phyloP scores from a whole-genome alignment of 768 basidiomycete species.

The Auriscalpium orientale region DNA sequence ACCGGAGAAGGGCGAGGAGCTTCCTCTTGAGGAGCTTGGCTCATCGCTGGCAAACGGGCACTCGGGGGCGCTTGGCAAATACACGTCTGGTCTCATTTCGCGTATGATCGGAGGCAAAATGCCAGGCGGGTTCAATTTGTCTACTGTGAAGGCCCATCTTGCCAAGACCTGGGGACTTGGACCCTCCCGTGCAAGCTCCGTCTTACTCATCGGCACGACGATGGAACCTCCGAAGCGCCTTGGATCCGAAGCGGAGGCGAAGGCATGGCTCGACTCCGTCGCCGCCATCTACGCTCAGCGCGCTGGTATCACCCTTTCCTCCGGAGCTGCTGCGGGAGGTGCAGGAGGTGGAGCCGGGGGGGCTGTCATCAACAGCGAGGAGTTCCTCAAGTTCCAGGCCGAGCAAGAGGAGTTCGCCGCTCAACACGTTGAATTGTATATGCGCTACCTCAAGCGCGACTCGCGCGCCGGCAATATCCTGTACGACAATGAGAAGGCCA shows the following conservation, averaged over 20 bases:
- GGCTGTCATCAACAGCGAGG: conserved; percentile 93
- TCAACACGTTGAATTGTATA: conserved; percentile 92
- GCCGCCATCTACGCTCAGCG: conserved; percentile 83
- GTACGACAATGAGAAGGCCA: conserved; percentile 81
- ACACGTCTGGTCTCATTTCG: conserved; percentile 83
- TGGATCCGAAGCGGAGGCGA: conserved; percentile 84
- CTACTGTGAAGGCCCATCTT: conserved; percentile 83
- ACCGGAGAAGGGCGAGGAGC: conserved; percentile 97
- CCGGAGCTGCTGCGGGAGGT: conserved; percentile 54
- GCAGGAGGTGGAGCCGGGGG: conserved; percentile 62
- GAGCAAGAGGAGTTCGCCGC: conserved; percentile 89
- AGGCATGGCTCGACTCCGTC: conserved; percentile 85
- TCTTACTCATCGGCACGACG: conserved; percentile 84
- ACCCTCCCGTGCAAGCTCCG: conserved; percentile 78
- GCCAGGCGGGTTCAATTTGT: conserved; percentile 97
- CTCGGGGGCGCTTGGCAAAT: conserved; percentile 85
- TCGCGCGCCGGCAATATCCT: conserved; percentile 88
- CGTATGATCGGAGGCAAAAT: conserved; percentile 93
- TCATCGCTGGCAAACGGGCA: conserved; percentile 76
- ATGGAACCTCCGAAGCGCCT: conserved; percentile 93
- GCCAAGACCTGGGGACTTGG: conserved; percentile 96
- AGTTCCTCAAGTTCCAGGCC: conserved; percentile 92
- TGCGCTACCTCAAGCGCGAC: conserved; percentile 93
- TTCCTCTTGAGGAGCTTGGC: conserved; percentile 93
- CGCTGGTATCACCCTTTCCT: conserved; percentile 75